phyloP scores from a whole-genome alignment of 176 grass and related monocot genomes.

The Musa schizocarpa region DNA sequence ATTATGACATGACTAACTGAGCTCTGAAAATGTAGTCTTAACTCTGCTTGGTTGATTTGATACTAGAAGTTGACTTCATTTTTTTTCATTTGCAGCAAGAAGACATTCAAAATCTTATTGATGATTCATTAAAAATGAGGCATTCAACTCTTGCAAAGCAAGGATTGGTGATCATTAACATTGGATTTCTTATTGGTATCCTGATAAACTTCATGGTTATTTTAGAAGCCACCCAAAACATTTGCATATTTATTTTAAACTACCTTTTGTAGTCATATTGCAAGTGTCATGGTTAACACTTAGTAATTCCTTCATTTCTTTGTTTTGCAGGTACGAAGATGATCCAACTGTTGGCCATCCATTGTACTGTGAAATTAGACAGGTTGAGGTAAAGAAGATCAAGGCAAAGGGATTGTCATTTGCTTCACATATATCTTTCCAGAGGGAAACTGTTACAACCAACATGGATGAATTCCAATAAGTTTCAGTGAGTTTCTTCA shows the following conservation, averaged over 20 bases:
- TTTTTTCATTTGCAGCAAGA: slow-evolving; percentile 64
- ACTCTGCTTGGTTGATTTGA: background rate
- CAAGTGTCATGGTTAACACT: background rate
- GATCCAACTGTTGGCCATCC: slow-evolving; percentile 76
- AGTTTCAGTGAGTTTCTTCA: slow-evolving; percentile 64
- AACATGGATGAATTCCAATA: slow-evolving; percentile 76
- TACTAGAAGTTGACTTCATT: slow-evolving; percentile 8
- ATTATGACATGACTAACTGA: background rate
- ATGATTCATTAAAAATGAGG: slow-evolving; percentile 70
- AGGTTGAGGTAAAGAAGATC: slow-evolving; percentile 50
- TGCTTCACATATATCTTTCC: slow-evolving; percentile 41
- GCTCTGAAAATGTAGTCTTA: background rate
- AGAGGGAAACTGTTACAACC: slow-evolving; percentile 76
- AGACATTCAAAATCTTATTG: slow-evolving; percentile 80
- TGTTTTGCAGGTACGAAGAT: slow-evolving; percentile 62
- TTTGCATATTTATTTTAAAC: background rate
- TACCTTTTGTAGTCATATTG: background rate
- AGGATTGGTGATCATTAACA: slow-evolving; percentile 68
- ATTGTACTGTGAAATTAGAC: slow-evolving; percentile 81
- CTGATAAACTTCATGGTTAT: background rate
- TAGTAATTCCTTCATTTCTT: slow-evolving; percentile 6
- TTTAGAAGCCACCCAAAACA: background rate
- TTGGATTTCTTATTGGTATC: slow-evolving; percentile 54
- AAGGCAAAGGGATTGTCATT: slow-evolving; percentile 41
- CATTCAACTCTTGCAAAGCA: slow-evolving; percentile 66